Conservation (phyloP, 768 basidiomycete genomes). For the Tremella fuciformis region DNA sequence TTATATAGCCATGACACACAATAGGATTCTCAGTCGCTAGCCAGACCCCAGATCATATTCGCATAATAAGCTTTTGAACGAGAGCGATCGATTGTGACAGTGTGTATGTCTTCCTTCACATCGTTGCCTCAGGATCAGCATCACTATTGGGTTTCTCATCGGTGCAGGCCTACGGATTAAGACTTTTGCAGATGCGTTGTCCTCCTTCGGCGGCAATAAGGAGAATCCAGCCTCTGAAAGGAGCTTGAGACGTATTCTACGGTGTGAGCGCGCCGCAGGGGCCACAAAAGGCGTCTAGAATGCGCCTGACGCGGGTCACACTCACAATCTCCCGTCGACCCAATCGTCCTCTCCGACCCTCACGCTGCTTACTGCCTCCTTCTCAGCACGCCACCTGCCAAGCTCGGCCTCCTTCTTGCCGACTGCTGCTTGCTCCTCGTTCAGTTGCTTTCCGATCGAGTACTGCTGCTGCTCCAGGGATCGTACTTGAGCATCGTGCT, state of each 20-base stretch:
- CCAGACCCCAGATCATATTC: conserved; percentile 40
- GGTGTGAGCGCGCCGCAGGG: neutral
- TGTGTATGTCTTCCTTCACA: conserved; percentile 36
- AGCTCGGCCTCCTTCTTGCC: conserved; percentile 40
- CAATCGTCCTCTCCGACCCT: conserved; percentile 35
- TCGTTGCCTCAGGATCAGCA: conserved; percentile 34
- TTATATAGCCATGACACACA: neutral
- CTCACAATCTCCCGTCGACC: conserved; percentile 36
- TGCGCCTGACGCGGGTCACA: neutral
- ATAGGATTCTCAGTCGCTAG: conserved; percentile 19
- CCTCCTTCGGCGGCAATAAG: conserved; percentile 22
- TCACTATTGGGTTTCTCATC: neutral
- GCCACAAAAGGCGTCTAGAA: neutral
- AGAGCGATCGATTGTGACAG: conserved; percentile 30
- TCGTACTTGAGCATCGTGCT: conserved; percentile 35
- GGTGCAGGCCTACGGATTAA: conserved; percentile 34
- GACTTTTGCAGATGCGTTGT: conserved; percentile 21
- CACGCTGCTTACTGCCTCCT: conserved; percentile 29
- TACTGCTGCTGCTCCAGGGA: conserved; percentile 34
- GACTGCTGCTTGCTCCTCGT: conserved; percentile 33
- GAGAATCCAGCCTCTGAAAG: conserved; percentile 39
- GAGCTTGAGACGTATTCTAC: conserved; percentile 39
- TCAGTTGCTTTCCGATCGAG: conserved; percentile 28
- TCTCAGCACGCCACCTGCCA: conserved; percentile 26
- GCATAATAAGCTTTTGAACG: conserved; percentile 37